These are phyloP conservation scores for Hydnum rufescens DNA, from an alignment of 768 basidiomycete species.

Conservation along the genomic window DNA sequence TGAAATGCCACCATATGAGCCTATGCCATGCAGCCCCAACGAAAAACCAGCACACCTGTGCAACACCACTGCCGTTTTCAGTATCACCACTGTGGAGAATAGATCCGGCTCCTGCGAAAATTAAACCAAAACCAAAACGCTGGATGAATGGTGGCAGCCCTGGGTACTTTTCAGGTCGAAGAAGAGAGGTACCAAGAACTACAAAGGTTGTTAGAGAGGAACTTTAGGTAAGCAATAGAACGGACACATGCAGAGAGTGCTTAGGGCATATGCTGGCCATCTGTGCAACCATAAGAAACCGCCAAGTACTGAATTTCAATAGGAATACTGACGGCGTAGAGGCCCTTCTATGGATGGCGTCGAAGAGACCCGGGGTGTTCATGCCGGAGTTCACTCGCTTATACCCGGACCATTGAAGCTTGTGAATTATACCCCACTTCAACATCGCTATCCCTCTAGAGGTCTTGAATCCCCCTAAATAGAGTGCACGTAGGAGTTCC, in stretches of 20 bases:
- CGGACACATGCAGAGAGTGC: background rate
- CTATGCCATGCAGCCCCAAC: background rate
- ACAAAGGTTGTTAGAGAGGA: background rate
- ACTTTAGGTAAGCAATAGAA: background rate
- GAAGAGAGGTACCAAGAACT: conserved; percentile 6
- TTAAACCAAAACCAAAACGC: conserved; percentile 25
- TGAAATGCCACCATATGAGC: background rate
- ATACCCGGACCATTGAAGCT: too few species aligned
- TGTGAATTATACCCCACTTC: too few species aligned
- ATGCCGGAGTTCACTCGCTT: too few species aligned
- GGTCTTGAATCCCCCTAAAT: too few species aligned
- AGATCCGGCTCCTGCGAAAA: conserved; percentile 28
- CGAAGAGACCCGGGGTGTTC: too few species aligned
- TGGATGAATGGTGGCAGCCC: conserved; percentile 26
- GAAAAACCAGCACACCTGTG: conserved; percentile 17
- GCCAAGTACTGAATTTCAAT: too few species aligned
- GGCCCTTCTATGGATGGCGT: background rate
- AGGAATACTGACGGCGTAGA: background rate
- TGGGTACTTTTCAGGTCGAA: conserved; percentile 5
- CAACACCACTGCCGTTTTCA: conserved; percentile 27
- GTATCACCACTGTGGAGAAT: conserved; percentile 22
- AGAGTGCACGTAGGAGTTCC: too few species aligned
- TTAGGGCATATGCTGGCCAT: background rate
- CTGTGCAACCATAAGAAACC: too few species aligned
- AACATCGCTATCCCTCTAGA: too few species aligned